Evolutionary conservation across 345 rosid genomes (phyloP).

Genomic region (Rhodomyrtus tomentosa): DNA sequence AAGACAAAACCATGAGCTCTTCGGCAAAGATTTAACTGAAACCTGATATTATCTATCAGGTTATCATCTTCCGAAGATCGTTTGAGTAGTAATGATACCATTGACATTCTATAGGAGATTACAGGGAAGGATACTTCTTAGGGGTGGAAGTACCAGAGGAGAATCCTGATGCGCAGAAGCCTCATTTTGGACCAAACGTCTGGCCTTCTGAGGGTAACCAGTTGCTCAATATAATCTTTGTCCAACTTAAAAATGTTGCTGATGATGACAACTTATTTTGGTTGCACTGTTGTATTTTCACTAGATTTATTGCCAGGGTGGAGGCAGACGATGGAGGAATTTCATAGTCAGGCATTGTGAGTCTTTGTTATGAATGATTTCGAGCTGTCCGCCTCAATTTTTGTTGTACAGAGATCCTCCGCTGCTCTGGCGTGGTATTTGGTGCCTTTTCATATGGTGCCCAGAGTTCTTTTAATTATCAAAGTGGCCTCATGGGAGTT

Average conservation of each 20-base stretch:
- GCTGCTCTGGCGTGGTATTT: background rate
- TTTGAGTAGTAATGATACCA: background rate
- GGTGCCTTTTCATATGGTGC: too few species aligned
- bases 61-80: background rate
- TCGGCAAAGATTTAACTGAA: too few species aligned
- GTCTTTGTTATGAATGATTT: constrained; percentile 6
- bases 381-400: too few species aligned
- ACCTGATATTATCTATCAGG: too few species aligned
- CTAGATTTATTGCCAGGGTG: constrained; percentile 58
- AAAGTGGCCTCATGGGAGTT: too few species aligned
- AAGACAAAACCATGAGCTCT: too few species aligned
- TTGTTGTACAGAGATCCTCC: too few species aligned
- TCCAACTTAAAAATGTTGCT: background rate
- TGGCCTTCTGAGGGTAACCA: constrained; percentile 54
- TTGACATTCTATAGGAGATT: constrained; percentile 38
- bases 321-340: constrained; percentile 81
- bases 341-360: constrained; percentile 60
- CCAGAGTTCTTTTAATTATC: too few species aligned
- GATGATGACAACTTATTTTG: background rate
- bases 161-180: constrained; percentile 48
- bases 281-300: background rate
- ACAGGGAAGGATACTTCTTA: constrained; percentile 75
- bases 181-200: constrained; percentile 73
- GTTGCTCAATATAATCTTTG: background rate
- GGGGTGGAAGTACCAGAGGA: constrained; percentile 62